Base-by-base conservation (phyloP, 1,139 yeast species). In the Lodderomyces oxycetoniae region DNA sequence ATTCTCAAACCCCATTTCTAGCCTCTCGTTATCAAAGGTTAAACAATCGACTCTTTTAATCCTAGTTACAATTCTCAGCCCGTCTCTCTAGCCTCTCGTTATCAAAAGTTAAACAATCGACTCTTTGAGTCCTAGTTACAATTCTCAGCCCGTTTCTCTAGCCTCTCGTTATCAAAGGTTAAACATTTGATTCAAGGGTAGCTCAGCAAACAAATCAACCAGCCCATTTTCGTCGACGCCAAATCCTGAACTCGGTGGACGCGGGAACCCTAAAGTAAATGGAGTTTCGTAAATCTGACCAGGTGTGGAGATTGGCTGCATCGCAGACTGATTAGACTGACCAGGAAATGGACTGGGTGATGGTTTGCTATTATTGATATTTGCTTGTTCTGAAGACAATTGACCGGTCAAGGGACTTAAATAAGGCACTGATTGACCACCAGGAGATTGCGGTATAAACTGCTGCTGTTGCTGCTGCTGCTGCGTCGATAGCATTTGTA, bases 341-440 rank as follows among this genome's bases (percentile, higher is more conserved):
- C 28, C 28, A n/a, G n/a, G n/a, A n/a, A n/a, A n/a, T n/a, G n/a
- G n/a, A n/a, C n/a, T n/a, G n/a, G 22, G 10, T 20, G 10, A 20
- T 20, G 7, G 30, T n/a, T n/a, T 16, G 17, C 17, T 26, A 33
- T 9, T 11, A 36, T 28, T 15, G 37, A n/a, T n/a, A n/a, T n/a
- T 26, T 55, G 65, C 26, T 56, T 51, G 34, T 61, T 62, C 52
- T 57, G 48, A n/a, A 52, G 49, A 11, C 62, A 49, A 48, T 64
- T 53, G 35, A 61, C 66, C 24, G 57, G 41, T 71, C 71, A 66
- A 17, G 64, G 17, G n/a, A n/a, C n/a, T n/a, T n/a, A n/a, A n/a
- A n/a, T n/a, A n/a, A n/a, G n/a, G n/a, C n/a, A n/a, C n/a, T n/a
- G n/a, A n/a, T n/a, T n/a, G n/a, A n/a, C n/a, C n/a, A n/a, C n/a